These are phyloP conservation scores for Cicer pinnatifidum DNA, from an alignment of 306 rosid species.

Conservation along the genomic window DNA sequence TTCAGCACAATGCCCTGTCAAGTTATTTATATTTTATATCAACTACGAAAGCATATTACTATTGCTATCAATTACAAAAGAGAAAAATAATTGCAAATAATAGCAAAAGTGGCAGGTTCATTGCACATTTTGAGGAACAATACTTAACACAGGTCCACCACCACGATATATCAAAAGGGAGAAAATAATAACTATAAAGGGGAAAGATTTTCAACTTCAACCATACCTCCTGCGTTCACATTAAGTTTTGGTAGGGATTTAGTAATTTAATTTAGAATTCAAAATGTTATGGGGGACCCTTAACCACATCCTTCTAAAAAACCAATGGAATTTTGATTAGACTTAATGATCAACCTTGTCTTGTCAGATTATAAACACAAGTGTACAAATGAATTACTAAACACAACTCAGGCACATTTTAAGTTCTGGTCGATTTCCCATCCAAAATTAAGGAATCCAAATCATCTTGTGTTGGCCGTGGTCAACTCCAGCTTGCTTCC, in stretches of 20 bases:
- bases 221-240: not conserved
- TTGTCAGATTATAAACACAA: slow-evolving; percentile 71
- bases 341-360: slow-evolving; percentile 61
- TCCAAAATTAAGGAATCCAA: slow-evolving; percentile 68
- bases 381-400: slow-evolving; percentile 56
- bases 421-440: slow-evolving; percentile 37
- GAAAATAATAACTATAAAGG: not conserved
- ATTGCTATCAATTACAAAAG: not conserved
- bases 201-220: slow-evolving; percentile 8
- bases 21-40: not conserved
- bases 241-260: too few species aligned
- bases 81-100: not conserved
- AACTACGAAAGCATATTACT: slow-evolving; percentile 9
- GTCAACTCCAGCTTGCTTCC: slow-evolving; percentile 28
- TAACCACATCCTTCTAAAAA: slow-evolving; percentile 52
- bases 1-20: not conserved
- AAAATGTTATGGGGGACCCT: not conserved
- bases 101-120: not conserved
- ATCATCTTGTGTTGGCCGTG: slow-evolving; percentile 40
- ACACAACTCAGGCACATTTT: slow-evolving; percentile 51
- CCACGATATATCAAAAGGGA: slow-evolving; percentile 1
- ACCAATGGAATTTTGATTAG: slow-evolving; percentile 68
- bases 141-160: slow-evolving; percentile 2
- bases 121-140: slow-evolving; percentile 17
- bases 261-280: not conserved